Percentiles rank a stretch among this genome's conserved stretches.
Conservation (phyloP, 179 eudicot species). For the Pouteria campechiana region DNA sequence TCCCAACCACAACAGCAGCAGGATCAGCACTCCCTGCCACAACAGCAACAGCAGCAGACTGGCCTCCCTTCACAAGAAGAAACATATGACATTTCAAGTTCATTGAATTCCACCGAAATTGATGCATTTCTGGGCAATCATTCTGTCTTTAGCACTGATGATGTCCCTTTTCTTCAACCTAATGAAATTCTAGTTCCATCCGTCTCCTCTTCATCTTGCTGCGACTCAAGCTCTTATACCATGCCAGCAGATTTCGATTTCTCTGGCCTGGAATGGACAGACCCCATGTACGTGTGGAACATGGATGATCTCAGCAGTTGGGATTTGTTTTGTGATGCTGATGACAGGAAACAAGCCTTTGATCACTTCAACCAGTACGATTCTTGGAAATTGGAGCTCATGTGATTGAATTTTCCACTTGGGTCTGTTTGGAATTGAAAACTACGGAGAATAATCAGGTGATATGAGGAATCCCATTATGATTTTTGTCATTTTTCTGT, state of each 20-base stretch:
- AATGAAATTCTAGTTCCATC: constrained; percentile 29
- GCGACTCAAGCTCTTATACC: not conserved
- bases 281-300: constrained; percentile 18
- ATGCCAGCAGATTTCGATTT: constrained; percentile 14
- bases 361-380: constrained; percentile 7
- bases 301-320: constrained; percentile 16
- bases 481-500: too few species aligned
- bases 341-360: constrained; percentile 2
- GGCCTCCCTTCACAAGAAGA: constrained; percentile 1
- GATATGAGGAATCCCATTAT: too few species aligned
- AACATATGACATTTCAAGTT: constrained; percentile 1
- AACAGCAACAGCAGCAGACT: too few species aligned
- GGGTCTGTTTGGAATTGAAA: constrained; percentile 1
- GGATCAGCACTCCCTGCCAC: not conserved
- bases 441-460: too few species aligned
- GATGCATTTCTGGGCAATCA: constrained; percentile 11
- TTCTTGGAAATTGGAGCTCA: constrained; percentile 8
- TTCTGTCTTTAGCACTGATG: constrained; percentile 35
- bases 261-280: constrained; percentile 20
- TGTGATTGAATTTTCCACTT: not conserved
- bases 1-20: not conserved
- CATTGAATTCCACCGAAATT: constrained; percentile 1
- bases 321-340: constrained; percentile 18
- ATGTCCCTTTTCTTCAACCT: constrained; percentile 35
- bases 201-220: constrained; percentile 9